phyloP scores from a whole-genome alignment of 2,329 filamentous ascomycete genomes.

The Colletotrichum lupini region DNA sequence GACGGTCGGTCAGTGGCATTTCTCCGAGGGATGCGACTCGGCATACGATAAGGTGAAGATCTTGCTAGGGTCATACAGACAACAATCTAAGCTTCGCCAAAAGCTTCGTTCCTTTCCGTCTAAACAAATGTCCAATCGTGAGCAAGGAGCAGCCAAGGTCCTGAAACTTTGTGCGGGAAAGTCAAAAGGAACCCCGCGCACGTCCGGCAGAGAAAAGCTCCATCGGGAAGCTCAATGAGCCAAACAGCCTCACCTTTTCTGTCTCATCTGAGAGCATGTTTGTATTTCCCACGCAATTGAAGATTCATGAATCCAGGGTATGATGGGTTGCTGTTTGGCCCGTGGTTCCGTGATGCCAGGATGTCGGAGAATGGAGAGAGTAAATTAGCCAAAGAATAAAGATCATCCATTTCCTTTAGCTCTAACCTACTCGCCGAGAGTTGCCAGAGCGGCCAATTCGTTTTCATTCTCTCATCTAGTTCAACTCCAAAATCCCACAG shows the following conservation, averaged over 20 bases:
- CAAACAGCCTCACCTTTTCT: constrained; percentile 18
- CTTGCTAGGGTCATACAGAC: not conserved
- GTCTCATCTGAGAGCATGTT: constrained; percentile 28
- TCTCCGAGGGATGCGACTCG: not conserved
- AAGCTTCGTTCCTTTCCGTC: not conserved
- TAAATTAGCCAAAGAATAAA: not conserved
- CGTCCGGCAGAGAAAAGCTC: constrained; percentile 1
- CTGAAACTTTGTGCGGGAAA: constrained; percentile 26
- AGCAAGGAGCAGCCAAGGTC: not conserved
- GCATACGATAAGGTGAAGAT: not conserved
- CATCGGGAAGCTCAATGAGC: not conserved
- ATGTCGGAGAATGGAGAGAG: not conserved
- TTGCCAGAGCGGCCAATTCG: not conserved
- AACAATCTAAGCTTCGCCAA: not conserved
- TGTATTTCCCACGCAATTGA: not conserved
- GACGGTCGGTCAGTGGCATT: not conserved
- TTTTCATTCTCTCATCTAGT: no score
- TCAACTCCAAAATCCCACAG: not conserved
- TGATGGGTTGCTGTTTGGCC: not conserved
- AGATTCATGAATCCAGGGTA: not conserved
- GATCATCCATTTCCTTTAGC: constrained; percentile 2
- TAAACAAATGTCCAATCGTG: not conserved
- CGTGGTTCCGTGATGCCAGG: constrained; percentile 4
- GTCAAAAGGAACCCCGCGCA: constrained; percentile 21
- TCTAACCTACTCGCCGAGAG: not conserved